These are phyloP conservation scores for Fusarium sp. DNA, from an alignment of 2,329 filamentous ascomycete species.

Conservation along the genomic window DNA sequence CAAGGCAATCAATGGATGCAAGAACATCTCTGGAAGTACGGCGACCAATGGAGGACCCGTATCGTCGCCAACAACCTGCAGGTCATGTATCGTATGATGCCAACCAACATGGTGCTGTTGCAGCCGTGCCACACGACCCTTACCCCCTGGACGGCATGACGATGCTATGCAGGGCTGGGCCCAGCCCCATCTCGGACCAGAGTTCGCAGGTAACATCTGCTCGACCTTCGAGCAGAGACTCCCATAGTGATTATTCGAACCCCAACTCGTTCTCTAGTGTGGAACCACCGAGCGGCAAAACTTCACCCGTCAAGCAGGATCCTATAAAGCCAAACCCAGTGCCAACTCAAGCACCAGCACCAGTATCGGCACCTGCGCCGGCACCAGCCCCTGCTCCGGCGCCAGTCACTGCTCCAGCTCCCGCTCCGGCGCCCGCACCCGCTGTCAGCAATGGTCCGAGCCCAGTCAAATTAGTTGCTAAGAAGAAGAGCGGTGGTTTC, in stretches of 20 bases:
- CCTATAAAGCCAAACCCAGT: conserved; percentile 34
- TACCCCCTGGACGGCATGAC: conserved; percentile 98
- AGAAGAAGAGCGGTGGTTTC: conserved; percentile 84
- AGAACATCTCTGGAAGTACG: conserved; percentile 39
- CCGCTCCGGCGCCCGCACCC: not conserved
- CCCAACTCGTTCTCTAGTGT: conserved; percentile 89
- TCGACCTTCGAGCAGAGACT: conserved; percentile 85
- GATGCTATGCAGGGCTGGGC: conserved; percentile 87
- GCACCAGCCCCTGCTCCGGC: not conserved
- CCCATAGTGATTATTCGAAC: conserved; percentile 89
- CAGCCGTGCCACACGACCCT: conserved; percentile 85
- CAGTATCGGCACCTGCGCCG: not conserved
- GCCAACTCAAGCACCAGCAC: not conserved
- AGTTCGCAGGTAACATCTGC: conserved; percentile 64
- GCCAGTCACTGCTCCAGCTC: not conserved
- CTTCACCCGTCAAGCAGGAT: conserved; percentile 77
- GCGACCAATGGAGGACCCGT: conserved; percentile 39
- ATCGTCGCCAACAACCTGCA: conserved; percentile 32
- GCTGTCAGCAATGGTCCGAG: conserved; percentile 38
- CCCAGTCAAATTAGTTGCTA: conserved; percentile 73
- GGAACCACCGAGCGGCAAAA: conserved; percentile 78
- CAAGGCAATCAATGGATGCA: conserved; percentile 23
- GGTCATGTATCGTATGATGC: conserved; percentile 52
- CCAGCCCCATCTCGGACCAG: conserved; percentile 69
- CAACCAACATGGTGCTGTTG: conserved; percentile 69